A percentile compares a stretch with the other conserved stretches of the same genome.
Conservation (phyloP, 306 rosid genomes). For the Arachis stenosperma region DNA sequence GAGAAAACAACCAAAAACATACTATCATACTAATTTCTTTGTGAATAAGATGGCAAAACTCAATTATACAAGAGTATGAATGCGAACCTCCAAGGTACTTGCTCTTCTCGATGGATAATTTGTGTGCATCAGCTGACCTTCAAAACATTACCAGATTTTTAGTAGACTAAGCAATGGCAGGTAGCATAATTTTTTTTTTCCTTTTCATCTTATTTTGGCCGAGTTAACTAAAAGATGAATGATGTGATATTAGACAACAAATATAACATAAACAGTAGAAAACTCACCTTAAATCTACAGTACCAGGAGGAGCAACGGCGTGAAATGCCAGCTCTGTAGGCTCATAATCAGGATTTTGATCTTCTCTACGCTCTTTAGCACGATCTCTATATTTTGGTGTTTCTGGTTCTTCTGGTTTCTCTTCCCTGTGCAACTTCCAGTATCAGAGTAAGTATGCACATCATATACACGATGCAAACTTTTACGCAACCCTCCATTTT, state of each 20-base stretch:
- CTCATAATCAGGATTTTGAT: slow-evolving; percentile 94
- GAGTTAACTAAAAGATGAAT: background rate
- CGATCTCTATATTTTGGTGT: slow-evolving; percentile 89
- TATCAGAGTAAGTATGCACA: background rate
- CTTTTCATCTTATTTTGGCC: background rate
- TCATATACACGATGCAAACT: background rate
- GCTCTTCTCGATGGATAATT: slow-evolving; percentile 69
- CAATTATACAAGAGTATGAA: slow-evolving; percentile 31
- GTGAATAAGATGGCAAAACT: background rate
- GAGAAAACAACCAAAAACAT: background rate
- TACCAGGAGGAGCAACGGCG: slow-evolving; percentile 99
- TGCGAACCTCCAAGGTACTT: slow-evolving; percentile 66
- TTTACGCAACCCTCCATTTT: background rate
- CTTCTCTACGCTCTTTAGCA: slow-evolving; percentile 97
- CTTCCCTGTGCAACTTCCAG: slow-evolving; percentile 63
- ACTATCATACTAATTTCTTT: background rate
- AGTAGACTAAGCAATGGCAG: background rate
- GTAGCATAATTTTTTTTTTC: too few relatives aligned
- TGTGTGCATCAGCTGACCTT: slow-evolving; percentile 89
- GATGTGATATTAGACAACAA: background rate
- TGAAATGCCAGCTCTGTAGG: slow-evolving; percentile 84
- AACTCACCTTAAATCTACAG: slow-evolving; percentile 72
- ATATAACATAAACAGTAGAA: background rate
- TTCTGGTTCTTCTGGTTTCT: slow-evolving; percentile 84
- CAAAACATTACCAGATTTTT: slow-evolving; percentile 20